Conservation (phyloP, 2,329 filamentous ascomycete species). For the Trichoderma breve region DNA sequence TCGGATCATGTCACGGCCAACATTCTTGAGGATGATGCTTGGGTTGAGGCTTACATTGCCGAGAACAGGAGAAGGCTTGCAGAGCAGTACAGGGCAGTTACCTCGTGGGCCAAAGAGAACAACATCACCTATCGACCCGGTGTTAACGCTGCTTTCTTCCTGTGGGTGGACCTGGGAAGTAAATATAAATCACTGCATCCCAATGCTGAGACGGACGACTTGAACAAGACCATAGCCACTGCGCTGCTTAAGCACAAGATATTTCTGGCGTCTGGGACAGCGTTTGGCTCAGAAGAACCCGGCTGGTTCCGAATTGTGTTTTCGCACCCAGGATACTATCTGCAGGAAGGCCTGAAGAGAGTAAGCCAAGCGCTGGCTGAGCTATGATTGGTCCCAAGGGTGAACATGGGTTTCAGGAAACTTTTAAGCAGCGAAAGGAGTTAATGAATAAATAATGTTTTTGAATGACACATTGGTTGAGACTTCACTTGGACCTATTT, state of each 20-base stretch:
- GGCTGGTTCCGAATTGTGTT: slow-evolving; percentile 43
- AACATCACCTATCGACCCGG: slow-evolving; percentile 45
- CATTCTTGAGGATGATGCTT: slow-evolving; percentile 43
- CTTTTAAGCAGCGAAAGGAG: not conserved
- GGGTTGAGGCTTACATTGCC: slow-evolving; percentile 43
- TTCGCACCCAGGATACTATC: slow-evolving; percentile 31
- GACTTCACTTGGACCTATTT: not conserved
- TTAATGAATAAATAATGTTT: not conserved
- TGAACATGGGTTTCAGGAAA: not conserved
- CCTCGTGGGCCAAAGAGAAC: slow-evolving; percentile 36
- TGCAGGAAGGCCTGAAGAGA: slow-evolving; percentile 27
- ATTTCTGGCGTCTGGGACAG: slow-evolving; percentile 36
- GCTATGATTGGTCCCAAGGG: not conserved
- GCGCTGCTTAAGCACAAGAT: slow-evolving; percentile 32
- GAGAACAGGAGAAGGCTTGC: slow-evolving; percentile 43
- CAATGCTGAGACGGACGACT: slow-evolving; percentile 20
- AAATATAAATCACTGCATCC: slow-evolving; percentile 27
- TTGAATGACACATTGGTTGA: not conserved
- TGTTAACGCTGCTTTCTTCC: slow-evolving; percentile 53
- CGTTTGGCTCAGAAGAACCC: slow-evolving; percentile 37
- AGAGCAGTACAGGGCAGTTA: slow-evolving; percentile 38
- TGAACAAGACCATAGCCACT: slow-evolving; percentile 29
- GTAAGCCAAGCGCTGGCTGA: not conserved
- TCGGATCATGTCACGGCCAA: slow-evolving; percentile 41
- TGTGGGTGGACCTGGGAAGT: slow-evolving; percentile 49